Base-by-base conservation (phyloP, 2,329 filamentous ascomycete species). In the Aspergillus flavus region DNA sequence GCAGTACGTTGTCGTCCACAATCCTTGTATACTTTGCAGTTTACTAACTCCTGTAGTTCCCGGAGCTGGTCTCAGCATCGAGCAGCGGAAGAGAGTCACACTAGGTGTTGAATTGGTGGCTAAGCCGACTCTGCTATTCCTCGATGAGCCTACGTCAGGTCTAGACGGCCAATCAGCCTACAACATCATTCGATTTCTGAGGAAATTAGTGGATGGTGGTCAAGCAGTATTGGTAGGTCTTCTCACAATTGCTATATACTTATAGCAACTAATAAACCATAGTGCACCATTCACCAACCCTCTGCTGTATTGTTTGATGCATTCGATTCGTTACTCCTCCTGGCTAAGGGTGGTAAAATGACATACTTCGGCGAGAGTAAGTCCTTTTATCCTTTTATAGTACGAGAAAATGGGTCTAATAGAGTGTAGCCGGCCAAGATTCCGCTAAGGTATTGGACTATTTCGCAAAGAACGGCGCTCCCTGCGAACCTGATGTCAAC, bases 251-350 rank as follows among this genome's bases (percentile, higher is more conserved):
- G 52, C 3, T 19, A 1, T 23, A 6, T 19, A 52, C n/a, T 7
- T 14, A 70, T 39, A 68, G 32, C 2, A 6, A 2, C 23, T 30
- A 9, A 46, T 6, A 4, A 16, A 10, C 1, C 5, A 6, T 21
- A 76, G 73, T 77, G 75, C 64, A 91, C 89, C 0, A 91, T 91
- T 46, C 89, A 91, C 68, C 89, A 91, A 73, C 89, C 89, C 0
- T 89, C 87, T 1, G 86, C 87, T 0, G 84, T 87, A 11, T 79
- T 91, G 0, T 91, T 91, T 59, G 83, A 87, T 10, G 82, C 89
- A 36, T 91, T 91, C 63, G 89, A 91, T 66, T 85, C 83, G 0
- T 82, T 91, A 0, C 79, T 91, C 0, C 79, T 91, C 1, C 82
- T 91, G 0, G 85, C 87, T n/a, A 84, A 80, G 66, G 89, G 88